Base-by-base conservation (phyloP, 2,329 filamentous ascomycete genomes). In the Aulographum hederae region DNA sequence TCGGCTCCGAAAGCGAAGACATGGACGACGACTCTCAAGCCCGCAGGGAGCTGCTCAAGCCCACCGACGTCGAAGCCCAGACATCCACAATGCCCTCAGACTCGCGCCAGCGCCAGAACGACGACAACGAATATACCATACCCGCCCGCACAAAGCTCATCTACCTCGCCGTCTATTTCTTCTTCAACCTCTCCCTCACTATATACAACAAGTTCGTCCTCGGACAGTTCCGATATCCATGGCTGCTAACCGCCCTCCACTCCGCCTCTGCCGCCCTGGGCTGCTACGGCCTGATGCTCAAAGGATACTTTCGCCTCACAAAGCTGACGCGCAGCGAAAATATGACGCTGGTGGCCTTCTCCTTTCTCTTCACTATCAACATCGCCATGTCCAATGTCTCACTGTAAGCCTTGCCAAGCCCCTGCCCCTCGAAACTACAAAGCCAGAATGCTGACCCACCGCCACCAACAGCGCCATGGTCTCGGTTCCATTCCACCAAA, bases 401-500 rank as follows among this genome's bases (percentile, higher is more conserved):
- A n/a, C 56, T 73, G 55, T 60, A 47, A 42, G 56, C 44, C 14
- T 13, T 26, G 12, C 18, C 11, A 15, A 19, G 26, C 25, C 18
- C 33, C 30, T n/a, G n/a, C n/a, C n/a, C n/a, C n/a, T n/a, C n/a
- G n/a, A n/a, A n/a, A n/a, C n/a, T 20, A 32, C 16, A 18, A 25
- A 15, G 18, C n/a, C 20, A 26, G 5, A 6, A 18, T 28, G 26
- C 32, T 25, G 13, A 25, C 21, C 13, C 10, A 10, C 21, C n/a
- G n/a, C n/a, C n/a, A n/a, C n/a, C 8, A n/a, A 11, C 30, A 38
- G 39, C 2, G 38, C 44, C n/a, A 46, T 69, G 60, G 68, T 70
- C 23, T 73, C 69, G 1, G 65, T 74, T n/a, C 65, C 70, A 2
- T 74, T 74, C 49, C 71, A 73, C 48, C 69, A 74, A 47, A 68